Evolutionary conservation across 805 yeast species (phyloP).

Genomic region (Yamadazyma ubonensis): DNA sequence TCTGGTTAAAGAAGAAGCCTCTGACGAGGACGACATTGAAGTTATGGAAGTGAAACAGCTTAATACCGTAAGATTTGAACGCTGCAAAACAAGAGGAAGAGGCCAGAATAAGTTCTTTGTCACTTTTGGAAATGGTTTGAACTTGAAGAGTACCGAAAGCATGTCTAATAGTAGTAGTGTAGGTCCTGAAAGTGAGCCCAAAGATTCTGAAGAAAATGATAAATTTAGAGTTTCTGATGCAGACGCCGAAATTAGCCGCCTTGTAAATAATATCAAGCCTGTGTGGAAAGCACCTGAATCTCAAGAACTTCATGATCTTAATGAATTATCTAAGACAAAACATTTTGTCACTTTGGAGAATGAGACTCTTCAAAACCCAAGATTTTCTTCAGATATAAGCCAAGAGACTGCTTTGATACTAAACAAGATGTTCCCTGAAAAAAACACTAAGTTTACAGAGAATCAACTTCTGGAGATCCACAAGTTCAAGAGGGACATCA

Average conservation of each 20-base stretch:
- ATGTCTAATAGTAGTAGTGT: too few relatives aligned
- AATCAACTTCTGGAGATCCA: slow-evolving; percentile 5
- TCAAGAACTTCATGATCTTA: not conserved
- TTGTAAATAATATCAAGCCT: too few relatives aligned
- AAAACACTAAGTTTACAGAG: not conserved
- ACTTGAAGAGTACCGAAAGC: not conserved
- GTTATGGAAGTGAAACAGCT: slow-evolving; percentile 1
- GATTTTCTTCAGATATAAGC: not conserved
- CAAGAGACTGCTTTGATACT: not conserved
- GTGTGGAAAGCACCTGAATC: not conserved
- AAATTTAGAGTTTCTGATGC: too few relatives aligned
- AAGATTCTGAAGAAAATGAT: too few relatives aligned
- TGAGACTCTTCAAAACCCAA: not conserved
- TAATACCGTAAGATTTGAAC: not conserved
- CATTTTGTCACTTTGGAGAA: not conserved
- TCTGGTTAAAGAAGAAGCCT: not conserved
- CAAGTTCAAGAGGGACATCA: slow-evolving; percentile 5
- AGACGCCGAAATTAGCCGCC: too few relatives aligned
- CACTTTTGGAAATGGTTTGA: slow-evolving; percentile 3
- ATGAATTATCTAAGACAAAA: not conserved
- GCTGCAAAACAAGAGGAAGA: not conserved
- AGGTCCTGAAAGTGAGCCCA: too few relatives aligned
- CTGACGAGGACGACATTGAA: slow-evolving; percentile 3
- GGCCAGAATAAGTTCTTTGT: slow-evolving; percentile 1
- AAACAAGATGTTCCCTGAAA: slow-evolving; percentile 2